These are phyloP conservation scores for sorghum (Sorghum bicolor) DNA, from an alignment of 176 grass and related monocot genomes.

Conservation along the genomic window Sorghum_bicolor_NCBIv3 NC_012870.2:13556501-13557000, in stretches of 20 bases:
- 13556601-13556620: slow-evolving; percentile 55
- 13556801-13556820: slow-evolving; percentile 28
- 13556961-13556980: slow-evolving; percentile 39
- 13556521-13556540: too few species aligned
- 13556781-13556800: slow-evolving; percentile 49
- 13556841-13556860: slow-evolving; percentile 66
- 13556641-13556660: too few species aligned
- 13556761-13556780: slow-evolving; percentile 50
- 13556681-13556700: too few species aligned
- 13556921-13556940: background rate
- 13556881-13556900: background rate
- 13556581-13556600: slow-evolving; percentile 50
- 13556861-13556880: slow-evolving; percentile 32
- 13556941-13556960: slow-evolving; percentile 19
- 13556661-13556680: too few species aligned
- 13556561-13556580: slow-evolving; percentile 47
- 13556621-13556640: slow-evolving; percentile 42
- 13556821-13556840: slow-evolving; percentile 44
- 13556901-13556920: too few species aligned
- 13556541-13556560: slow-evolving; percentile 38
- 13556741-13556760: slow-evolving; percentile 22
- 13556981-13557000: slow-evolving; percentile 71
- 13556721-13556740: too few species aligned
- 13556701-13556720: background rate
- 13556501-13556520: background rate